Evolutionary conservation across 2,329 filamentous ascomycete genomes (phyloP), one percentile per base, ranked within the genome.

Genomic region (Fusarium coicis): DNA sequence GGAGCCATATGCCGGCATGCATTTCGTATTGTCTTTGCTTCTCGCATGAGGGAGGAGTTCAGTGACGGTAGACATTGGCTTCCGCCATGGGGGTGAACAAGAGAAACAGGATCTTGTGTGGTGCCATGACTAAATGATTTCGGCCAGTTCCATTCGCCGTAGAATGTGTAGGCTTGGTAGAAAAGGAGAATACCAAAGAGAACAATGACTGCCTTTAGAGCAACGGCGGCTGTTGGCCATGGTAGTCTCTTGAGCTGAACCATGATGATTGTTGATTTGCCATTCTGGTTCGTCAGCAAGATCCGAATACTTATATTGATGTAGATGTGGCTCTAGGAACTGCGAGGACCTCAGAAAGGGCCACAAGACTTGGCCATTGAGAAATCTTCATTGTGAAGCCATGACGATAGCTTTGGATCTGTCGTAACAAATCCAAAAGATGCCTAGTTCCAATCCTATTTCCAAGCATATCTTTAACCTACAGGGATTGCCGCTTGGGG

Each of bases 261-360:
- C 54, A 57, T 57, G 14, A 7, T n/a, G 10, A 57, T n/a, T 21
- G 40, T 9, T 39, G 34, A 37, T 32, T 52, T 30, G 32, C 40
- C 18, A 57, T 57, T 16, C 7, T 59, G 2, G 18, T 44, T 36
- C 21, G 18, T 12, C 37, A 30, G 26, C 26, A 42, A 30, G 19
- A 23, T 32, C 37, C 10, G 7, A 23, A 21, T 43, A 55, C 23
- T 55, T 55, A 43, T 43, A 55, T 9, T 14, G 21, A 55, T 28
- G 10, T 5, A 12, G 4, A 5, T n/a, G 10, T 28, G 7, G 18
- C 14, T 14, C 23, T n/a, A 7, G 7, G 8, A 7, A 39, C 28
- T 2, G 2, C 4, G 19, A 21, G 19, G 34, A 28, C 6, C 10
- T 28, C 19, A 0, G 2, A 10, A 54, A 14, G 4, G 34, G 19